Evolutionary conservation across 1,284 basidiomycete genomes (phyloP).

Genomic region (Fistulinella staudtii): DNA sequence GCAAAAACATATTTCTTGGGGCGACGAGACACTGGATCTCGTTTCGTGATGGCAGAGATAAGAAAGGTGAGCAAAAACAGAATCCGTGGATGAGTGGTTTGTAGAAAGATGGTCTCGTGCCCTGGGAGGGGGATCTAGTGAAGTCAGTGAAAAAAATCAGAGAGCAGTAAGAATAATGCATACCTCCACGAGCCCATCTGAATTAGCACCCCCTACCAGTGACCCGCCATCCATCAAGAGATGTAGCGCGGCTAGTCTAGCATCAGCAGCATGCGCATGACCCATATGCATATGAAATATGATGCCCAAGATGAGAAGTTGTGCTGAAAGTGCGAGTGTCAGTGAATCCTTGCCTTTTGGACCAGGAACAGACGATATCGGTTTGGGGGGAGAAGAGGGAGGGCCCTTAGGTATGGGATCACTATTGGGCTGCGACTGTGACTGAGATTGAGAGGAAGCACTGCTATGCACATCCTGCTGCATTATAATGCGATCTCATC

Average conservation of each 20-base stretch:
- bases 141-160: conserved; percentile 5
- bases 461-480: conserved; percentile 25
- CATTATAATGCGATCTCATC: conserved; percentile 30
- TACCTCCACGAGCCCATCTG: conserved; percentile 50
- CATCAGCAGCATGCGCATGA: conserved; percentile 39
- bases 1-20: conserved; percentile 70
- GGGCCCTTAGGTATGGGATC: conserved; percentile 1
- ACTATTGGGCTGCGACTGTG: conserved; percentile 21
- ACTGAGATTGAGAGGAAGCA: conserved; percentile 27
- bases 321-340: conserved; percentile 45
- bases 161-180: conserved; percentile 11
- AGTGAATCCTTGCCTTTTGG: conserved; percentile 31
- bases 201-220: conserved; percentile 39
- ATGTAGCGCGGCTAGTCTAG: conserved; percentile 55
- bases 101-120: conserved; percentile 47
- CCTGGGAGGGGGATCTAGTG: conserved; percentile 35
- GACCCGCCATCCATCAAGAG: conserved; percentile 56
- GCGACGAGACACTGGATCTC: conserved; percentile 66
- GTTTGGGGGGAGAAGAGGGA: conserved; percentile 5
- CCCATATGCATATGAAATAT: conserved; percentile 58
- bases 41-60: conserved; percentile 59
- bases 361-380: conserved; percentile 1
- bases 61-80: conserved; percentile 63
- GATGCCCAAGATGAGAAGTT: conserved; percentile 54
- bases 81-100: conserved; percentile 62